Evolutionary conservation across 257 asterid species (phyloP).

Genomic region (Dorcoceras hygrometricum): DNA sequence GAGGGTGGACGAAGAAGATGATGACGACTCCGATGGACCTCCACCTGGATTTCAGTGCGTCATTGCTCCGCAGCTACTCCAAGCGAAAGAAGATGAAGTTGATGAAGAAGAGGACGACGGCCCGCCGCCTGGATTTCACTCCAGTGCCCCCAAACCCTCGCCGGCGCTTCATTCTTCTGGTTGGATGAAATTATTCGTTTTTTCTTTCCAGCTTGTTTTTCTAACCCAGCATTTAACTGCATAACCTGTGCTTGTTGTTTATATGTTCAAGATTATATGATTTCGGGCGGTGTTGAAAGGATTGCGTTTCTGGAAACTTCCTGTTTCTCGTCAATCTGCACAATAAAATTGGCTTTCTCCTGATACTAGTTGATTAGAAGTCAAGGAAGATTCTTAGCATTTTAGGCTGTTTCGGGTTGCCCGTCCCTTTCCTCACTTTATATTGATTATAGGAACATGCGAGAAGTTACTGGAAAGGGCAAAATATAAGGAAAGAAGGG

Average conservation of each 20-base stretch:
- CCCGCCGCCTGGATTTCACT: not conserved
- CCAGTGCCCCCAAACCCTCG: not conserved
- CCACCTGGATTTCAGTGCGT: not conserved
- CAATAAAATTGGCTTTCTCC: not conserved
- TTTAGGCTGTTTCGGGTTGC: not conserved
- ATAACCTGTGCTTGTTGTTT: not conserved
- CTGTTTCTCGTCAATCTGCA: not conserved
- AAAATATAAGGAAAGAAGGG: no score
- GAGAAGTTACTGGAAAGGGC: no score
- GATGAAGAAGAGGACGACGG: not conserved
- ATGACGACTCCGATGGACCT: not conserved
- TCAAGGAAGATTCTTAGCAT: constrained; percentile 2
- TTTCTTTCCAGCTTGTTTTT: not conserved
- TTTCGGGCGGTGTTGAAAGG: not conserved
- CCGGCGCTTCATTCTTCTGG: not conserved
- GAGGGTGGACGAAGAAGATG: not conserved
- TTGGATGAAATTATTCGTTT: not conserved
- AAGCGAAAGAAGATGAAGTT: not conserved
- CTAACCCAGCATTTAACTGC: not conserved
- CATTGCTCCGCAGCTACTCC: not conserved
- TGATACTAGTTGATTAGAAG: not conserved
- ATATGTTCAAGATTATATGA: not conserved
- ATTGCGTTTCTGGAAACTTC: not conserved
- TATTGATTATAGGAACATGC: not conserved
- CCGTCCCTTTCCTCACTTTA: not conserved